Percentiles rank a stretch among this genome's conserved stretches.
These are phyloP conservation scores for Termitomyces sp. DNA, from an alignment of 768 basidiomycete genomes.

Conservation along the genomic window DNA sequence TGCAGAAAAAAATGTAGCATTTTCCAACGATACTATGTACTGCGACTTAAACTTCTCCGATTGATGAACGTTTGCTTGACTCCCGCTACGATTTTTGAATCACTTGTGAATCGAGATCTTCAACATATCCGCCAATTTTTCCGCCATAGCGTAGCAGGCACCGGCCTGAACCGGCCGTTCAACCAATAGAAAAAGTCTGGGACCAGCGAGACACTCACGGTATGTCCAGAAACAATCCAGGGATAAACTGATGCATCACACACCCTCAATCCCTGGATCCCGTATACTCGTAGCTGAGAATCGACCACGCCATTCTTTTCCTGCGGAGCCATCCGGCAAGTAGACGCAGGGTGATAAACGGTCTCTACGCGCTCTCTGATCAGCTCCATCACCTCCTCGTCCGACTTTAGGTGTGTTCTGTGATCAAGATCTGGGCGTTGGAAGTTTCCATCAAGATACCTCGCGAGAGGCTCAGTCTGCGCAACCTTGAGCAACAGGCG, in stretches of 20 bases:
- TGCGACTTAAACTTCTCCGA: too few species aligned
- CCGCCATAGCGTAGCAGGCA: slow-evolving; percentile 14
- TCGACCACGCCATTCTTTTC: slow-evolving; percentile 40
- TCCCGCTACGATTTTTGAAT: neutral
- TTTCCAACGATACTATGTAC: neutral
- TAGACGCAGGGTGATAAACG: slow-evolving; percentile 39
- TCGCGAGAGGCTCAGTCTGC: slow-evolving; percentile 28
- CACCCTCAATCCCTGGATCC: slow-evolving; percentile 35
- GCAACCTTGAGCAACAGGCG: slow-evolving; percentile 29
- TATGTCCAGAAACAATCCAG: slow-evolving; percentile 36
- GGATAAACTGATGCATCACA: slow-evolving; percentile 39
- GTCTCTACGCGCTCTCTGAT: slow-evolving; percentile 38
- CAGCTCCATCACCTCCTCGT: slow-evolving; percentile 34
- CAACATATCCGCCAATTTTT: slow-evolving; percentile 13
- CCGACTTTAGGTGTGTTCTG: slow-evolving; percentile 25
- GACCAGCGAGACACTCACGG: slow-evolving; percentile 18
- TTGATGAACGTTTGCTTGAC: too few species aligned
- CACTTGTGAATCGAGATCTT: slow-evolving; percentile 3
- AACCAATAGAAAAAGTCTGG: neutral
- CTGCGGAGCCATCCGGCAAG: slow-evolving; percentile 40
- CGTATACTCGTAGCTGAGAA: slow-evolving; percentile 37
- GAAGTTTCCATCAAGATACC: slow-evolving; percentile 25
- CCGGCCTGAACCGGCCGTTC: slow-evolving; percentile 2
- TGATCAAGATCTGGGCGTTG: slow-evolving; percentile 31
- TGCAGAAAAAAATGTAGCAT: too few species aligned